A percentile compares a stretch with the other conserved stretches of the same genome.
Evolutionary conservation across 805 yeast species (phyloP).

Genomic region (Yarrowia sp.): DNA sequence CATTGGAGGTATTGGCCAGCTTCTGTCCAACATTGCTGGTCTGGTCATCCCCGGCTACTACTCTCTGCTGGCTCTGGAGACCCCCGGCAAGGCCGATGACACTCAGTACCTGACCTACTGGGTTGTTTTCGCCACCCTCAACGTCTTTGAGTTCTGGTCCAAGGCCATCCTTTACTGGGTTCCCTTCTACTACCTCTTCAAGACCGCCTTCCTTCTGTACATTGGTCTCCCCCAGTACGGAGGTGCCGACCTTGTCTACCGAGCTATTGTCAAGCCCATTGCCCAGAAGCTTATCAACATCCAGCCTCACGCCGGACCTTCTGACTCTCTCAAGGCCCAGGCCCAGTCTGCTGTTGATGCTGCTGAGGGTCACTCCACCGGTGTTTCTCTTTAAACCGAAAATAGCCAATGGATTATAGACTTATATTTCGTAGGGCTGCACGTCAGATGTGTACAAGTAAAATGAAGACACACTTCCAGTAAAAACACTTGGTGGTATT

Average conservation of each 20-base stretch:
- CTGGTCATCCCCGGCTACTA: conserved; percentile 86
- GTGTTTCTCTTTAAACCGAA: conserved; percentile 43
- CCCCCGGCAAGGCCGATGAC: conserved; percentile 68
- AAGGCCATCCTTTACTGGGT: conserved; percentile 88
- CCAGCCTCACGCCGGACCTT: conserved; percentile 29
- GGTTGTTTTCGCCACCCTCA: conserved; percentile 95
- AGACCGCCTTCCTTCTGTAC: conserved; percentile 82
- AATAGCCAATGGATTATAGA: conserved; percentile 3
- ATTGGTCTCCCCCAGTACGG: conserved; percentile 83
- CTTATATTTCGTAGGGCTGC: not conserved
- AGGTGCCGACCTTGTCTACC: conserved; percentile 78
- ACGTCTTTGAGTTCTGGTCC: conserved; percentile 94
- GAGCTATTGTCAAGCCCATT: conserved; percentile 63
- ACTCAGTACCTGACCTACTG: conserved; percentile 88
- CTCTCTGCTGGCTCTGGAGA: conserved; percentile 79
- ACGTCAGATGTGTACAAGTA: no score
- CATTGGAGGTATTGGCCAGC: conserved; percentile 92
- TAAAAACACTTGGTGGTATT: no score
- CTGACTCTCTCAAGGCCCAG: conserved; percentile 36
- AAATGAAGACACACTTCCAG: no score
- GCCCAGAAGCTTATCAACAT: conserved; percentile 37
- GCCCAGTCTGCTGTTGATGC: conserved; percentile 33
- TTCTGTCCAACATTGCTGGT: conserved; percentile 88
- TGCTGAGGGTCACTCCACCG: conserved; percentile 27
- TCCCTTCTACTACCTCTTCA: conserved; percentile 94